Base-by-base conservation (phyloP, 1,284 basidiomycete genomes). In the Pterulicium gracile region DNA sequence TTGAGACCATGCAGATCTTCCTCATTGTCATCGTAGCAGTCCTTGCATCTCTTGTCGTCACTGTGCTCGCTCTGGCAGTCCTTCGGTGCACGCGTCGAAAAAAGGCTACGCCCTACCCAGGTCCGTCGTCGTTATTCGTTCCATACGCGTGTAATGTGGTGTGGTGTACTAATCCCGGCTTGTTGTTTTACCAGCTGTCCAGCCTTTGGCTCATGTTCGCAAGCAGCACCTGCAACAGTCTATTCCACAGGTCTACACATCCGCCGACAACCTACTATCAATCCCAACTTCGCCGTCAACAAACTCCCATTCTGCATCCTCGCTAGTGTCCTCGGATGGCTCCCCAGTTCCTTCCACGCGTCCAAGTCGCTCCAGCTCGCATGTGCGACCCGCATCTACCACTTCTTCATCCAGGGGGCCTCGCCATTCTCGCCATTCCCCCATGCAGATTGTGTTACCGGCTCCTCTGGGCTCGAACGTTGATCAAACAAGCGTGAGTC, bases 361-460 rank as follows among this genome's bases (percentile, higher is more conserved):
- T 24, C 41, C 52, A 44, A 53, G 53, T 50, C 53, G 58, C 40
- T 44, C 55, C 1, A 61, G 68, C 18, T 62, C 70, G 1, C 4
- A 53, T 68, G 24, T 59, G 68, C 2, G 76, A 75, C 15, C 60
- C 64, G 18, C 68, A 67, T 35, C 61, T 41, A 63, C 55, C 13
- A 52, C 65, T 27, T 68, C 66, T 45, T 56, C 54, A 14, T 48
- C 63, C 23, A 57, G 61, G 19, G 76, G 74, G 10, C 56, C 67
- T 1, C 78, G 78, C 22, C 78, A 81, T 54, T 64, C 65, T 2
- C 72, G 68, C 1, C 68, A 73, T 50, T 77, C 66, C 56, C 68
- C 67, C 48, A 59, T 83, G 24, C 72, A 81, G 50, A 76, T 83
- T 47, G 61, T 84, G 14, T 60, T 81, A 3, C 79, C 77, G 2